These are phyloP conservation scores for Byssochlamys sp. DNA, from an alignment of 2,329 filamentous ascomycete genomes.

Conservation along the genomic window DNA sequence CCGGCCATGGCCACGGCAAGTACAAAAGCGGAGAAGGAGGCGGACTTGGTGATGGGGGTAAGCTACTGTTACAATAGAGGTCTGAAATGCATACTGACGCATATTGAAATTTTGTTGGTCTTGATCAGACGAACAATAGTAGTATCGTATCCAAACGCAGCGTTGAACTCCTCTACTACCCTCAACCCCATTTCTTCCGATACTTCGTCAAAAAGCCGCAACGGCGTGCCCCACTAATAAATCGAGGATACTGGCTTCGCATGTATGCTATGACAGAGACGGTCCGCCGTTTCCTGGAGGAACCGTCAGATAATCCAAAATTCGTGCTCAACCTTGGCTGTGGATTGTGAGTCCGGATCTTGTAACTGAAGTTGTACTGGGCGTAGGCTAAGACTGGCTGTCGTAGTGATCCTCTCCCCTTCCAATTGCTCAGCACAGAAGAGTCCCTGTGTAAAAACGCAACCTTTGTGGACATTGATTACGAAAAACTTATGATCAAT, in stretches of 20 bases:
- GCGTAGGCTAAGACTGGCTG: constrained; percentile 17
- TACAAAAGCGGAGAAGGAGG: constrained; percentile 32
- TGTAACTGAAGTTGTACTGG: constrained; percentile 1
- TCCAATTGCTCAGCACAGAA: constrained; percentile 66
- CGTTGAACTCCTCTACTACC: constrained; percentile 79
- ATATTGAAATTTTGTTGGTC: constrained; percentile 3
- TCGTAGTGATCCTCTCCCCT: constrained; percentile 72
- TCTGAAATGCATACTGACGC: constrained; percentile 1
- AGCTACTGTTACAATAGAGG: constrained; percentile 13
- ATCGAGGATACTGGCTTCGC: constrained; percentile 78
- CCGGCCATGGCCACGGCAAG: constrained; percentile 9
- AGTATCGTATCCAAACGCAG: constrained; percentile 88
- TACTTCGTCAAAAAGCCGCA: constrained; percentile 80
- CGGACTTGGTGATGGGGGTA: constrained; percentile 47
- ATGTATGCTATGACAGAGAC: constrained; percentile 71
- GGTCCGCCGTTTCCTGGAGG: constrained; percentile 62
- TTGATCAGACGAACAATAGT: constrained; percentile 67
- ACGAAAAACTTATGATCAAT: constrained; percentile 64
- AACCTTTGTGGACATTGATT: constrained; percentile 77
- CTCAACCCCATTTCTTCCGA: constrained; percentile 73
- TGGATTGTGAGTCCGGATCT: constrained; percentile 61
- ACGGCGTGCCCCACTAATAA: constrained; percentile 76
- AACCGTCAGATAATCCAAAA: constrained; percentile 49
- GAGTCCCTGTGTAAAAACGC: constrained; percentile 47
- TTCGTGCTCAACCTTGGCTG: constrained; percentile 77